Base-by-base conservation (phyloP, 495 filamentous ascomycete species). In the Thozetella sp. region DNA sequence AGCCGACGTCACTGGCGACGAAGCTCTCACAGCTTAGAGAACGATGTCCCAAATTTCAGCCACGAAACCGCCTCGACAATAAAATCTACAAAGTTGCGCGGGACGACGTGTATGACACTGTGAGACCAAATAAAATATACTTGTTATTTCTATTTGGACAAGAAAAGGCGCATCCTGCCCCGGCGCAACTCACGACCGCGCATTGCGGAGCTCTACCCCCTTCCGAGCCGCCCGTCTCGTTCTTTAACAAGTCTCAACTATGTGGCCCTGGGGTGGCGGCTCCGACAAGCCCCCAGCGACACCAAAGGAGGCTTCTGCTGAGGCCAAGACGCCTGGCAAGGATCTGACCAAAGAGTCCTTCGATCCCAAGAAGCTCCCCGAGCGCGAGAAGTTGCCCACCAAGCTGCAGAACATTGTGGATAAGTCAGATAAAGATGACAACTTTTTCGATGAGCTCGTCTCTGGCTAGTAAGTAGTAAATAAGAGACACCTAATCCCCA, bases 371-470 rank as follows among this genome's bases (percentile, higher is more conserved):
- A 77, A 82, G 61, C 87, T 86, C 6, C 77, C 87, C 13, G 67
- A 84, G 19, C 73, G 78, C 25, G 80, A 86, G 65, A 86, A 86
- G 69, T 87, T 96, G 4, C 87, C 92, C 2, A 74, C 82, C 17
- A 78, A 80, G 15, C 74, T 93, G 6, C 92, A 97, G 66, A 87
- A 86, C 45, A 85, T 90, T 6, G 77, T 93, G 2, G 82, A 81
- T 40, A 76, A 80, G 63, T 53, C 67, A 0, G 91, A 96, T 62
- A 84, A 81, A 34, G 87, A 96, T 1, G 91, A 93, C 19, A 86
- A 84, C 50, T 88, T 93, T 60, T 91, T 89, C 71, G 89, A 93
- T 57, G 83, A 90, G 62, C 73, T 96, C 12, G 88, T 88, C 64
- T 84, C 89, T 55, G 87, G 91, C 74, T 91, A 88, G 92, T 96